phyloP scores from a whole-genome alignment of 179 eudicot genomes.

The Camellia oleifera region DNA sequence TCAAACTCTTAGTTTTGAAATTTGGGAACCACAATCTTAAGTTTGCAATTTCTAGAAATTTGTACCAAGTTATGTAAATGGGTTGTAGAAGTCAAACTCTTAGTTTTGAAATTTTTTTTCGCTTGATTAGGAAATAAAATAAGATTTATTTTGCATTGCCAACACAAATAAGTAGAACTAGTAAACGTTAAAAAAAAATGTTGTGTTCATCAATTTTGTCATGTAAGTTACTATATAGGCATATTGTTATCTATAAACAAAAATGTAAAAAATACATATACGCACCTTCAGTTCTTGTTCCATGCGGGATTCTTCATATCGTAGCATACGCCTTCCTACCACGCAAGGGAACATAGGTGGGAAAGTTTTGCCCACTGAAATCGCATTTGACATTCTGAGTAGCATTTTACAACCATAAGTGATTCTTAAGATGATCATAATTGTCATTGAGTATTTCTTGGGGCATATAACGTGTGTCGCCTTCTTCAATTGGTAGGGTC shows the following conservation, averaged over 20 bases:
- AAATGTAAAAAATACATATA: background rate
- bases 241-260: background rate
- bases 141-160: no score
- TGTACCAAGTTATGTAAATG: no score
- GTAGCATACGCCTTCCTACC: constrained; percentile 87
- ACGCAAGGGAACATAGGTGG: constrained; percentile 94
- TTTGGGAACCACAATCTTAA: no score
- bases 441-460: constrained; percentile 21
- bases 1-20: no score
- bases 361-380: constrained; percentile 93
- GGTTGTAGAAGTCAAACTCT: no score
- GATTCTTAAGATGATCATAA: constrained; percentile 72
- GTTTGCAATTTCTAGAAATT: no score
- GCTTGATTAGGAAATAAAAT: no score
- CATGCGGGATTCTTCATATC: constrained; percentile 88
- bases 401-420: no score
- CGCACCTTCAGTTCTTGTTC: constrained; percentile 86
- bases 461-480: constrained; percentile 92
- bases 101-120: no score
- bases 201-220: background rate
- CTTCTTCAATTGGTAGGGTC: constrained; percentile 83
- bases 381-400: constrained; percentile 98
- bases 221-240: background rate
- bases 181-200: no score
- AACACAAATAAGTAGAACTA: no score